A percentile compares a stretch with the other conserved stretches of the same genome.
Conservation (phyloP, 1,284 basidiomycete genomes). For the Papiliotrema flavescens region DNA sequence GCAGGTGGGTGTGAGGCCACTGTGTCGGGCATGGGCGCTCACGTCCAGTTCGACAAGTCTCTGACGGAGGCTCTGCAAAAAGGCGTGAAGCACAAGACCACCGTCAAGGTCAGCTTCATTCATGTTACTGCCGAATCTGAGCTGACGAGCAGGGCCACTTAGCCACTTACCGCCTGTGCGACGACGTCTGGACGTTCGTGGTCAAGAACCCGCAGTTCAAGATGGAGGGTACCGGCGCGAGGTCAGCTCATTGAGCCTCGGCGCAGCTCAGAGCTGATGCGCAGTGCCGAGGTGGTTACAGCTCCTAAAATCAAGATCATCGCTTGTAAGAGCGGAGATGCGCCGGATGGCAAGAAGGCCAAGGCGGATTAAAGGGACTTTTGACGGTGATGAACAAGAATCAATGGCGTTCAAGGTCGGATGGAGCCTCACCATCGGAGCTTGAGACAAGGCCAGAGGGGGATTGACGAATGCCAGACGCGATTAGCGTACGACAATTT, state of each 20-base stretch:
- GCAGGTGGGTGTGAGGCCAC: slow-evolving; percentile 60
- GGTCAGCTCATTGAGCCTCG: slow-evolving; percentile 8
- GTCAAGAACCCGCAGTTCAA: slow-evolving; percentile 88
- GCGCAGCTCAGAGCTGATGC: not conserved
- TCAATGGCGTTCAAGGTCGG: no score
- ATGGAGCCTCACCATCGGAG: no score
- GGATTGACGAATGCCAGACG: no score
- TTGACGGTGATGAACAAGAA: no score
- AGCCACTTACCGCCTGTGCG: slow-evolving; percentile 87
- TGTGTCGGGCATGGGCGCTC: not conserved
- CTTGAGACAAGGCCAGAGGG: no score
- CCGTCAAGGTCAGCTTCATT: slow-evolving; percentile 68
- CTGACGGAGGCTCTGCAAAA: slow-evolving; percentile 85
- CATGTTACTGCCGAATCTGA: no score
- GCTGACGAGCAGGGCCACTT: slow-evolving; percentile 66
- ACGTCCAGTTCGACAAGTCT: slow-evolving; percentile 82
- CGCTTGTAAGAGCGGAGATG: slow-evolving; percentile 89
- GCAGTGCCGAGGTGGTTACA: slow-evolving; percentile 51
- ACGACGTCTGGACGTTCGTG: slow-evolving; percentile 97
- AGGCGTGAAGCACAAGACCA: slow-evolving; percentile 87
- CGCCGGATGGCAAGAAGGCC: slow-evolving; percentile 52
- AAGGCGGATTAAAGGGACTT: not conserved
- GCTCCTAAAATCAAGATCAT: slow-evolving; percentile 87
- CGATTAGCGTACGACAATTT: no score
- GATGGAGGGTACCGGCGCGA: slow-evolving; percentile 71